These are phyloP conservation scores for Neofusicoccum sp. DNA, from an alignment of 2,329 filamentous ascomycete species.

Conservation along the genomic window DNA sequence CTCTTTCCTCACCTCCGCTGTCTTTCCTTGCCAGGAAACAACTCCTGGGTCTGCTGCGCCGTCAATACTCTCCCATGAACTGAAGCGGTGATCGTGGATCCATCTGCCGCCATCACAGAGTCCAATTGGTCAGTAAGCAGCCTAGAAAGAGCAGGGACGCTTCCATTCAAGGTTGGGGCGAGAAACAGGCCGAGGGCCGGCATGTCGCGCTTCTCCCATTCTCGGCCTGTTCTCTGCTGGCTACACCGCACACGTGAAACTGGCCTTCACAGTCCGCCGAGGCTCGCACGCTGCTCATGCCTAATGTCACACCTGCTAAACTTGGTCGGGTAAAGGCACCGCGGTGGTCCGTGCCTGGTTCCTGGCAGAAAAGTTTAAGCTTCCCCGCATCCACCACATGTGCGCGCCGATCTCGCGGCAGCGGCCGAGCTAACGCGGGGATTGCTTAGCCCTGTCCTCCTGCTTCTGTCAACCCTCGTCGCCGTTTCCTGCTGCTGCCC, in stretches of 20 bases:
- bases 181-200: not conserved
- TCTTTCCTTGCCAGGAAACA: not conserved
- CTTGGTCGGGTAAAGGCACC: conserved; percentile 1
- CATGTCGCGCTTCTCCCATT: not conserved
- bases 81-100: not conserved
- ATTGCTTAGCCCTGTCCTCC: not conserved
- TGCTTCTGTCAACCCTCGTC: not conserved
- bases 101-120: not conserved
- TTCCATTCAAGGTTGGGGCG: not conserved
- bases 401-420: not conserved
- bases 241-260: conserved; percentile 8
- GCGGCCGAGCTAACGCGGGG: conserved; percentile 1
- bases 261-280: conserved; percentile 14
- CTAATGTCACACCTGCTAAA: conserved; percentile 1
- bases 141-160: not conserved
- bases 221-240: not conserved
- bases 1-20: not conserved
- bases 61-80: not conserved
- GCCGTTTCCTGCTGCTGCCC: not conserved
- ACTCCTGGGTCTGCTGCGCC: not conserved
- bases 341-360: conserved; percentile 20
- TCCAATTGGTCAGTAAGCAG: not conserved
- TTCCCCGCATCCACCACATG: conserved; percentile 22
- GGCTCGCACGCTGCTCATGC: conserved; percentile 5
- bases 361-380: conserved; percentile 21